These are phyloP conservation scores for Phellopilus nigrolimitatus DNA, from an alignment of 1,284 basidiomycete genomes.

Conservation along the genomic window DNA sequence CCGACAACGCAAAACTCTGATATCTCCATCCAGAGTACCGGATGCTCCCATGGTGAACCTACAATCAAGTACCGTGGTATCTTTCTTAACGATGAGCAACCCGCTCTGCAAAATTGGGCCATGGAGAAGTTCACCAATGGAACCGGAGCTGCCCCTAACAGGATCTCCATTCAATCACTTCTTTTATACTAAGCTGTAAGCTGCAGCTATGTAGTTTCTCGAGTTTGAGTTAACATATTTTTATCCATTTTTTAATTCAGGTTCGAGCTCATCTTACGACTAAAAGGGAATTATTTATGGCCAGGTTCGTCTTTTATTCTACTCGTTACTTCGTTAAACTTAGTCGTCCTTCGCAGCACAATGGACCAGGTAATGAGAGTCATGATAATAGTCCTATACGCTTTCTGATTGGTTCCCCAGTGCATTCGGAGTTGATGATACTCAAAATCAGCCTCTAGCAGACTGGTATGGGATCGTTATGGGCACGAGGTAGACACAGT, in stretches of 20 bases:
- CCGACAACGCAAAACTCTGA: slow-evolving; percentile 46
- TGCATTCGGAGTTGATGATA: slow-evolving; percentile 64
- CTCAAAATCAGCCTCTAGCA: slow-evolving; percentile 58
- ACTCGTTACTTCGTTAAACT: not conserved
- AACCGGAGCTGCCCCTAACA: slow-evolving; percentile 42
- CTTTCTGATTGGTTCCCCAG: slow-evolving; percentile 33
- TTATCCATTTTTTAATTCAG: slow-evolving; percentile 29
- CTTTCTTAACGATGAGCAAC: slow-evolving; percentile 64
- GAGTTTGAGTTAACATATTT: not conserved
- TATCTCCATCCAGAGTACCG: slow-evolving; percentile 44
- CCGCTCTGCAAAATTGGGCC: slow-evolving; percentile 48
- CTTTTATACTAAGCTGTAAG: slow-evolving; percentile 59
- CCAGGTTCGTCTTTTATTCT: slow-evolving; percentile 37
- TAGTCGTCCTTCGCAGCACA: slow-evolving; percentile 30
- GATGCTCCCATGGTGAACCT: slow-evolving; percentile 61
- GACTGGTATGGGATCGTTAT: slow-evolving; percentile 68
- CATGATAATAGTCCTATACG: not conserved
- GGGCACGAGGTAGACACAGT: slow-evolving; percentile 57
- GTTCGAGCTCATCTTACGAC: slow-evolving; percentile 61
- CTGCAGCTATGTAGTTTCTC: slow-evolving; percentile 12
- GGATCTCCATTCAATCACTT: slow-evolving; percentile 58
- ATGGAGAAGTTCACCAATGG: slow-evolving; percentile 65
- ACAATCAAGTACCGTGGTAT: slow-evolving; percentile 69
- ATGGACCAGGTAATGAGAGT: slow-evolving; percentile 36
- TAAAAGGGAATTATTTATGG: slow-evolving; percentile 72